A percentile compares a stretch with the other conserved stretches of the same genome.
Conservation (phyloP, 768 basidiomycete genomes). For the Kwoniella shandongensis region DNA sequence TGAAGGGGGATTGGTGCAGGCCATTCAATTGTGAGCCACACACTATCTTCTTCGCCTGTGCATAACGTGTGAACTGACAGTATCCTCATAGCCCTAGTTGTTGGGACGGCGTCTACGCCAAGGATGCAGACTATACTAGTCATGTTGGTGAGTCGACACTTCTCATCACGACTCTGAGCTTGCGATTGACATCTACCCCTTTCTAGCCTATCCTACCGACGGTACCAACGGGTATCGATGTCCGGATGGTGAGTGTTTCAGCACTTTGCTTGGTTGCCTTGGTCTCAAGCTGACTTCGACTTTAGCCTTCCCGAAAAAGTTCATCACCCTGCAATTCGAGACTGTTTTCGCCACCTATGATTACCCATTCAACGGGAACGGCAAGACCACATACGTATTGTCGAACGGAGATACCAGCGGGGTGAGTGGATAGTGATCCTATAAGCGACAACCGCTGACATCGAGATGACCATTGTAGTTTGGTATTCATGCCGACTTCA, state of each 20-base stretch:
- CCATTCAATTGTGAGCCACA: constrained; percentile 24
- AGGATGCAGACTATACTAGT: constrained; percentile 23
- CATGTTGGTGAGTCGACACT: constrained; percentile 16
- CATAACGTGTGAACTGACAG: not conserved
- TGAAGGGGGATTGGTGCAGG: constrained; percentile 12
- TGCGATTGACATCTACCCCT: not conserved
- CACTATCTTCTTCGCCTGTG: not conserved
- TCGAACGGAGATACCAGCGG: constrained; percentile 27
- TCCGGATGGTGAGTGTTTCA: constrained; percentile 11
- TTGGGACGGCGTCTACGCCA: constrained; percentile 31
- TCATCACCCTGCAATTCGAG: constrained; percentile 31
- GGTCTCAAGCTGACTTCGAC: not conserved
- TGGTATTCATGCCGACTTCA: constrained; percentile 31
- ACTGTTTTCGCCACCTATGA: constrained; percentile 19
- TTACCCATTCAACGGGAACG: constrained; percentile 25
- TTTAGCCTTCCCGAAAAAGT: constrained; percentile 28
- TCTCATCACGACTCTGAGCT: not conserved
- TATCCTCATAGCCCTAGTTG: constrained; percentile 20
- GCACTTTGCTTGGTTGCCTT: not conserved
- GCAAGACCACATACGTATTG: constrained; percentile 22
- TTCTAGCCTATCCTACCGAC: constrained; percentile 20
- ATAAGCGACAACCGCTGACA: not conserved
- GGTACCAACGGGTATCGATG: constrained; percentile 26
- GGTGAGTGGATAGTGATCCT: not conserved
- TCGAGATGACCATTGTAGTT: not conserved